Conservation (phyloP, 768 basidiomycete genomes). For the Agrocybe praecox region DNA sequence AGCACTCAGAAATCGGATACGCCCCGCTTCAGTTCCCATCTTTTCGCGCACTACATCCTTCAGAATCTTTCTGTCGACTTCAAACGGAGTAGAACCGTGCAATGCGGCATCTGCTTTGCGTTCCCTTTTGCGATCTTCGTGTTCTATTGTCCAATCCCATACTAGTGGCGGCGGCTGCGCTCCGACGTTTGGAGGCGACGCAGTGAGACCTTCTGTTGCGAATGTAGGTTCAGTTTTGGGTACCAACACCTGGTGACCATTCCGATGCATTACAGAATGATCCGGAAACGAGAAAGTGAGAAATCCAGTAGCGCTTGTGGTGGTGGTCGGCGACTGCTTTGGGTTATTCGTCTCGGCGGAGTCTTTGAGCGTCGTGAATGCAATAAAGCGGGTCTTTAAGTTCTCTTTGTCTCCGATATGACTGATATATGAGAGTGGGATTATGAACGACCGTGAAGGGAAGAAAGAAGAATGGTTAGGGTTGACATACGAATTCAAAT, state of each 20-base stretch:
- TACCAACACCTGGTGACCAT: conserved; percentile 25
- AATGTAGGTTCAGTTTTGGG: conserved; percentile 9
- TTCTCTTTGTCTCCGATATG: too few species aligned
- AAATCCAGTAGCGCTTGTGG: conserved; percentile 12
- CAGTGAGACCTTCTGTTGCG: conserved; percentile 1
- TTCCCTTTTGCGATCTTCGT: conserved; percentile 68
- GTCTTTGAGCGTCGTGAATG: conserved; percentile 13
- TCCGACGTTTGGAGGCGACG: not conserved
- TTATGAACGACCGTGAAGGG: conserved; percentile 3
- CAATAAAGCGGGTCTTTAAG: not conserved
- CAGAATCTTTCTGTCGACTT: conserved; percentile 73
- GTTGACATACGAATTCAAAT: conserved; percentile 15
- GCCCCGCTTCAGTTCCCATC: conserved; percentile 63
- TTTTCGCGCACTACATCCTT: conserved; percentile 80
- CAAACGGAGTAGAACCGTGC: conserved; percentile 68
- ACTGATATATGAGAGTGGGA: not conserved
- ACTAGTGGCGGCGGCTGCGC: conserved; percentile 36
- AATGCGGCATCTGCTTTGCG: conserved; percentile 61
- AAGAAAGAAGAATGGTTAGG: conserved; percentile 11
- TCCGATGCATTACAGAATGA: conserved; percentile 34
- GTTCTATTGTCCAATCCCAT: conserved; percentile 78
- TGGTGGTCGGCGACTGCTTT: conserved; percentile 8
- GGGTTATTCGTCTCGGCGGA: conserved; percentile 23
- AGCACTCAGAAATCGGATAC: conserved; percentile 74
- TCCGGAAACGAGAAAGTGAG: conserved; percentile 13